Base-by-base conservation (phyloP, 805 yeast genomes). In the Candida odintsovae region DNA sequence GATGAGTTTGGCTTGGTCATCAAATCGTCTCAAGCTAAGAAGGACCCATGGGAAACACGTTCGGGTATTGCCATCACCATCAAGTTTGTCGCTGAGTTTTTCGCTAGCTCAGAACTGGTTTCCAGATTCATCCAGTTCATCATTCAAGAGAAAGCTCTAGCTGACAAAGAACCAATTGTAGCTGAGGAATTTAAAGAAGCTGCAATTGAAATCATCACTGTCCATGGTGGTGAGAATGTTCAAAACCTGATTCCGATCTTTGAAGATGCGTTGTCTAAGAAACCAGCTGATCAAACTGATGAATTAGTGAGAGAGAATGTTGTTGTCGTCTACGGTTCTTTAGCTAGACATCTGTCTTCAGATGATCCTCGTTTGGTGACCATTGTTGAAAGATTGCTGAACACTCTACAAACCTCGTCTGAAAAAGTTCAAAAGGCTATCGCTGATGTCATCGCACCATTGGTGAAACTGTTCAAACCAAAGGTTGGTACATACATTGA, bases 371-470 rank as follows among this genome's bases (percentile, higher is more conserved):
- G 97, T 62, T 70, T 90, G 43, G 67, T 72, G 15, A 64, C 72
- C 2, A 86, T 89, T 53, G 78, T 88, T 37, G 81, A 80, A 25
- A 75, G 90, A 56, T 70, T 94, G 51, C 60, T 94, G 33, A 71
- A 72, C 38, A 86, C 98, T 2, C 71, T 94, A 41, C 86, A 82
- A 39, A 85, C 94, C 0, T 96, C 97, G 2, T 86, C 95, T 2
- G 95, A 89, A 61, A 84, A 83, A 49, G 96, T 94, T 13, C 97
- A 90, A 62, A 78, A 72, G 59, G 96, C 97, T 2, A 83, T 90
- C 38, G 79, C 96, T 2, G 85, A 82, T 53, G 86, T 96, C 65
- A 72, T 94, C 54, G 84, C 95, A 3, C 95, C 97, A 2, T 73
- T 94, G 49, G 94, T 87, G 15, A 71, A 72, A 23, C 67, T 79